Evolutionary conservation across 192 early-diverging fungal genomes (phyloP), one percentile per base, ranked within the genome.

Genomic region (Lunasporangiospora selenospora): DNA sequence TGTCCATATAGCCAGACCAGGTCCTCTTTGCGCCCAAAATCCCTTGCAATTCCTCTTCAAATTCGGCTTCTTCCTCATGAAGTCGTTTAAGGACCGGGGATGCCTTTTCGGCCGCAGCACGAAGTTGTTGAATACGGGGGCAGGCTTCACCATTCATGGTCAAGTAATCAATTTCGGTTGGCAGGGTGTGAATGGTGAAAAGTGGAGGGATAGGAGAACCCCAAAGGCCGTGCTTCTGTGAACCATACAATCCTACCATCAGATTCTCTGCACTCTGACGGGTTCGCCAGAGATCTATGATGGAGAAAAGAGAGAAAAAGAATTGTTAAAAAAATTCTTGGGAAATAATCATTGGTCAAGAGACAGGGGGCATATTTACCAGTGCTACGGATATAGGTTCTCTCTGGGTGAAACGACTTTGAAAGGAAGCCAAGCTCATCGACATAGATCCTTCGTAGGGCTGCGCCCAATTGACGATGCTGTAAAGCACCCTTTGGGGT

Each of bases 1-100:
- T 73, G 49, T 73, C 69, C 69, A 73, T 63, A 37, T 58, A 73
- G 0, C 60, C 69, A 1, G 53, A 58, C 69, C 69, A 73, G 19
- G 53, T 15, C 30, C 40, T 51, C 18, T 73, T 40, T 19, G 4
- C 34, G 0, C 69, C 69, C 34, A 73, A n/a, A 23, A 73, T 46
- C 18, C 15, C 5, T n/a, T 33, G 40, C 18, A 73, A 31, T 11
- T 73, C 42, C 19, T 62, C 46, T 30, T 44, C 38, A 23, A 73
- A 53, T 0, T 53, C 54, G 0, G 40, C 49, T 34, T 73, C 63
- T 8, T 73, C 60, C 42, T 62, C n/a, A 1, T 31, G 8, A 0
- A 73, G 55, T 2, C 23, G 29, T 37, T 63, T 58, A 33, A 73
- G 11, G 4, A 63, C 61, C n/a, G 50, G 16, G 2, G 69, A 73